phyloP scores from a whole-genome alignment of 179 eudicot species.

The Dionaea muscipula region DNA sequence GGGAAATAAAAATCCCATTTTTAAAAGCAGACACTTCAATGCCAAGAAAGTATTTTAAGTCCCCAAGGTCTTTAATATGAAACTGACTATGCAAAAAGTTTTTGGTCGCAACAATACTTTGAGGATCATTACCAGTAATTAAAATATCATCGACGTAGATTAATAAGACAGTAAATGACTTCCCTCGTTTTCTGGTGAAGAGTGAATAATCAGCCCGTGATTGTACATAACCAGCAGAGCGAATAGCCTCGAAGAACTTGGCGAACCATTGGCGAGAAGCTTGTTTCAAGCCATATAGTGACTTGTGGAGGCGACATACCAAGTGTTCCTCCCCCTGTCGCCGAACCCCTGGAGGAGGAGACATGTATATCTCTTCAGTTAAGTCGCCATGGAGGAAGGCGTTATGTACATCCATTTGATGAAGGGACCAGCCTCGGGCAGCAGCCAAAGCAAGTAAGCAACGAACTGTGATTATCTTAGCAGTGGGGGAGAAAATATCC shows the following conservation, averaged over 20 bases:
- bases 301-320: neutral
- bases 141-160: neutral
- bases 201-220: neutral
- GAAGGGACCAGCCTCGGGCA: neutral
- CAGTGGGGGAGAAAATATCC: neutral
- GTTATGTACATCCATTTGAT: neutral
- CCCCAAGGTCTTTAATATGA: constrained; percentile 3
- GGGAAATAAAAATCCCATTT: neutral
- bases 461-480: neutral
- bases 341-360: neutral
- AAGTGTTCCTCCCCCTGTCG: neutral
- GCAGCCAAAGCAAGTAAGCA: neutral
- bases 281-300: neutral
- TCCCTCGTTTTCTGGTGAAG: neutral
- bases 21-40: neutral
- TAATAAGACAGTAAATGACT: neutral
- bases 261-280: neutral
- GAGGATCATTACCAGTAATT: neutral
- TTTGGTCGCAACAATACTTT: neutral
- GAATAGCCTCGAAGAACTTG: neutral
- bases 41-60: neutral
- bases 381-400: neutral
- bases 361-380: neutral
- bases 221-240: neutral
- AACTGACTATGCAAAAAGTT: neutral